A percentile compares a stretch with the other conserved stretches of the same genome.
These are phyloP conservation scores for Apophysomyces trapeziformis DNA, from an alignment of 371 early-diverging fungal species.

Conservation along the genomic window DNA sequence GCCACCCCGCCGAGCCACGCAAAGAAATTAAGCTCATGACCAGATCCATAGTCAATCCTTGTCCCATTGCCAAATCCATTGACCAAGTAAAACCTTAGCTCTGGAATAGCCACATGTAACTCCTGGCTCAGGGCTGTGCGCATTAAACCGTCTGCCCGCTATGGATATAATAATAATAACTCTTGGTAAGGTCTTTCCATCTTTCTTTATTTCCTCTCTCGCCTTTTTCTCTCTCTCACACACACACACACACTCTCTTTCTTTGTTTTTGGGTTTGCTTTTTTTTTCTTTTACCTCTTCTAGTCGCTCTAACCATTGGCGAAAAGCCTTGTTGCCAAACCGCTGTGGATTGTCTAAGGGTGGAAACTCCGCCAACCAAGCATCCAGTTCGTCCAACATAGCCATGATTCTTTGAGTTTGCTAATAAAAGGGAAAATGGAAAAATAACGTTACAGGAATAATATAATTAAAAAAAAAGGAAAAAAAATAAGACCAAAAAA, in stretches of 20 bases:
- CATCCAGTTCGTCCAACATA: slow-evolving; percentile 67
- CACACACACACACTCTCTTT: too few species aligned
- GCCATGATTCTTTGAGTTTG: slow-evolving; percentile 57
- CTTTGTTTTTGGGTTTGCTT: neutral
- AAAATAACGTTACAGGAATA: neutral
- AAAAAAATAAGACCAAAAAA: neutral
- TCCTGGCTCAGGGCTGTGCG: slow-evolving; percentile 38
- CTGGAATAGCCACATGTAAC: slow-evolving; percentile 59
- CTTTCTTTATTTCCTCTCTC: too few species aligned
- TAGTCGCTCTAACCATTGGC: slow-evolving; percentile 63
- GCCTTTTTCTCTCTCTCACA: too few species aligned
- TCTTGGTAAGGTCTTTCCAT: too few species aligned
- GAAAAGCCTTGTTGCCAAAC: slow-evolving; percentile 82
- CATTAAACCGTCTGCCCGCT: slow-evolving; percentile 31
- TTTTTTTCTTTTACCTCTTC: slow-evolving; percentile 43
- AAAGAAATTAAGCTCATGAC: slow-evolving; percentile 98
- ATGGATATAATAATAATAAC: neutral
- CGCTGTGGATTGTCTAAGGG: slow-evolving; percentile 74
- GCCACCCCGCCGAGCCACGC: slow-evolving; percentile 85
- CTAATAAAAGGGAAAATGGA: slow-evolving; percentile 26
- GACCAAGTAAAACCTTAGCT: slow-evolving; percentile 80
- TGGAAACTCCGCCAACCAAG: slow-evolving; percentile 79
- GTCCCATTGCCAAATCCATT: slow-evolving; percentile 91
- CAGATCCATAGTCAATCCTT: slow-evolving; percentile 99
- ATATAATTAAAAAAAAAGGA: neutral